Evolutionary conservation across 768 basidiomycete genomes (phyloP).

Genomic region (Lepiota venenata): DNA sequence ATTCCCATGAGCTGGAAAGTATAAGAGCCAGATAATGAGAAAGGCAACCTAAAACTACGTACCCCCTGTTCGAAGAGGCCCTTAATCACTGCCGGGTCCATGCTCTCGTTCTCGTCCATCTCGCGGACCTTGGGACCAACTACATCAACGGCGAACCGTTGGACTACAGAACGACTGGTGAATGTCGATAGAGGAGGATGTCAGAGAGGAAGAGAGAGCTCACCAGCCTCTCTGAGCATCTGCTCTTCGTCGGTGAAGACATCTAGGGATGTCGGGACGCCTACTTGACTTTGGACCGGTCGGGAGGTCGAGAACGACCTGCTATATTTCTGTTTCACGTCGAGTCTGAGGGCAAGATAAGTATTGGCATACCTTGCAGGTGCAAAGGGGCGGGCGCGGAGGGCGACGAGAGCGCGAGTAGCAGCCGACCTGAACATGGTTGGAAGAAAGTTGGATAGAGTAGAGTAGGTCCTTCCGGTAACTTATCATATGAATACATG

Average conservation of each 20-base stretch:
- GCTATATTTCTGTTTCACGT: background rate
- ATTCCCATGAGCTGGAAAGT: conserved; percentile 88
- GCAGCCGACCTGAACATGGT: conserved; percentile 24
- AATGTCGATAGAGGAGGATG: background rate
- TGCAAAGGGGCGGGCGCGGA: conserved; percentile 7
- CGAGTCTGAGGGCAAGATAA: background rate
- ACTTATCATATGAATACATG: background rate
- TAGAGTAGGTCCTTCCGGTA: background rate
- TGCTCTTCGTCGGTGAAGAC: conserved; percentile 92
- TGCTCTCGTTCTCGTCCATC: conserved; percentile 97
- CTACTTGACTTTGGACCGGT: conserved; percentile 24
- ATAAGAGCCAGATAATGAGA: conserved; percentile 2
- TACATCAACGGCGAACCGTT: conserved; percentile 85
- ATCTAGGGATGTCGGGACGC: conserved; percentile 57
- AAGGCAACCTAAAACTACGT: conserved; percentile 23
- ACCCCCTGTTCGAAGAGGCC: conserved; percentile 96
- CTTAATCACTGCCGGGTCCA: conserved; percentile 86
- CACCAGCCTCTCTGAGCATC: conserved; percentile 90
- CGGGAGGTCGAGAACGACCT: conserved; percentile 38
- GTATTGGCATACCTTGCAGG: conserved; percentile 8
- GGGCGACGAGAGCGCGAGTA: conserved; percentile 16
- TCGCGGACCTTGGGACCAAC: conserved; percentile 89
- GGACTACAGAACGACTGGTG: conserved; percentile 47
- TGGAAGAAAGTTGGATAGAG: background rate
- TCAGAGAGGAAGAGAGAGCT: conserved; percentile 18